Evolutionary conservation across 2,329 filamentous ascomycete species (phyloP).

Genomic region (Fusarium euwallaceae): DNA sequence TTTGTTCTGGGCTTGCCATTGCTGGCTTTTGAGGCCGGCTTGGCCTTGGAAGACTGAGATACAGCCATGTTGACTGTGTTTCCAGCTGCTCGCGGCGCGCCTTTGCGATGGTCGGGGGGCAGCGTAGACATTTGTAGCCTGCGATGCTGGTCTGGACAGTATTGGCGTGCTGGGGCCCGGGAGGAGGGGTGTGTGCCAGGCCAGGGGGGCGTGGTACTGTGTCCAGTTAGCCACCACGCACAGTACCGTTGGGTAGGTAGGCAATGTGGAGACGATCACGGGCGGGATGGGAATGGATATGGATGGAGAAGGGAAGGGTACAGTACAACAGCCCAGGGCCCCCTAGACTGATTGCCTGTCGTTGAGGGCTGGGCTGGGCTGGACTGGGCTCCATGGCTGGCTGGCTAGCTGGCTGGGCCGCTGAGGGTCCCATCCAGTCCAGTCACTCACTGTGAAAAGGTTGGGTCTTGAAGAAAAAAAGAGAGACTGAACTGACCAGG

Average conservation of each 20-base stretch:
- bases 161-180: conserved; percentile 44
- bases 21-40: conserved; percentile 67
- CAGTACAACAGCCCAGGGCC: neutral
- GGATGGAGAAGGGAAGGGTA: conserved; percentile 41
- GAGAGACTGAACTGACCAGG: conserved; percentile 32
- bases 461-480: conserved; percentile 33
- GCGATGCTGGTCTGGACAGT: conserved; percentile 51
- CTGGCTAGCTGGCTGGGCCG: neutral
- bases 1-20: conserved; percentile 74
- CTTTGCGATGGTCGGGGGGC: conserved; percentile 71
- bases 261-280: conserved; percentile 45
- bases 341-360: conserved; percentile 34
- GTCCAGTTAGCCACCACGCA: conserved; percentile 28
- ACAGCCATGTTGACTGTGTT: conserved; percentile 71
- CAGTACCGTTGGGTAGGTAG: conserved; percentile 13
- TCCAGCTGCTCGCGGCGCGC: conserved; percentile 61
- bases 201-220: conserved; percentile 43
- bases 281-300: conserved; percentile 41
- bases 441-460: conserved; percentile 38
- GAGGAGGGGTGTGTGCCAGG: conserved; percentile 40
- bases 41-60: conserved; percentile 70
- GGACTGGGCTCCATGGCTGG: conserved; percentile 16
- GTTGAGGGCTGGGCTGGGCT: conserved; percentile 14
- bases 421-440: conserved; percentile 36
- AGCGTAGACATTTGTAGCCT: conserved; percentile 73